Percentiles rank a stretch among this genome's conserved stretches.
Evolutionary conservation across 768 basidiomycete species (phyloP).

Genomic region (Roridomyces roridus): DNA sequence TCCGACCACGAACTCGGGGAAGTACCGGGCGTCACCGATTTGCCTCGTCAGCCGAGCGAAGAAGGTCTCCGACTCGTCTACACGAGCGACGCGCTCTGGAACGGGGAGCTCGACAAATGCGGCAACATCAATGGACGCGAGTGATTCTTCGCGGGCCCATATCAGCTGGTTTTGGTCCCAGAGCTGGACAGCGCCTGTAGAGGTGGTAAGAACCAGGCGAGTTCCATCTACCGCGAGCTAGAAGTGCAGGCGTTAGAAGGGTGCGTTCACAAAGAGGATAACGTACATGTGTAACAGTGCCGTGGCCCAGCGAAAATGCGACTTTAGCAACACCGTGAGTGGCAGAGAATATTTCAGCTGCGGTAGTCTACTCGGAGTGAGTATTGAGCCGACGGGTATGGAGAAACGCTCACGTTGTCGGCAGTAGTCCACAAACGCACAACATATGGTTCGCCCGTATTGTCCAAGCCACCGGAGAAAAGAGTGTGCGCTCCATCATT

Average conservation of each 20-base stretch:
- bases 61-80: constrained; percentile 55
- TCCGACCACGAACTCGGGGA: constrained; percentile 70
- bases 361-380: constrained; percentile 51
- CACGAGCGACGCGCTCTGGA: constrained; percentile 34
- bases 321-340: constrained; percentile 54
- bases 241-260: not conserved
- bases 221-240: constrained; percentile 61
- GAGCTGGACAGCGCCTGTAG: constrained; percentile 78
- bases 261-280: not conserved
- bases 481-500: constrained; percentile 50
- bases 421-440: constrained; percentile 51
- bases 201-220: constrained; percentile 64
- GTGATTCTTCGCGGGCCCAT: constrained; percentile 85
- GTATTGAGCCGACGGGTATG: not conserved
- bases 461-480: constrained; percentile 63
- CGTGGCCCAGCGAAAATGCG: constrained; percentile 75
- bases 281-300: constrained; percentile 70
- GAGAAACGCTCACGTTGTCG: constrained; percentile 7
- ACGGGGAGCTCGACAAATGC: constrained; percentile 80
- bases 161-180: constrained; percentile 66
- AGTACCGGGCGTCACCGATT: constrained; percentile 63
- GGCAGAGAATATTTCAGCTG: constrained; percentile 58
- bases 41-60: constrained; percentile 60
- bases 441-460: constrained; percentile 58
- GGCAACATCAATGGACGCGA: constrained; percentile 66